These are phyloP conservation scores for Salvia sclarea DNA, from an alignment of 305 asterid species.

Conservation along the genomic window DNA sequence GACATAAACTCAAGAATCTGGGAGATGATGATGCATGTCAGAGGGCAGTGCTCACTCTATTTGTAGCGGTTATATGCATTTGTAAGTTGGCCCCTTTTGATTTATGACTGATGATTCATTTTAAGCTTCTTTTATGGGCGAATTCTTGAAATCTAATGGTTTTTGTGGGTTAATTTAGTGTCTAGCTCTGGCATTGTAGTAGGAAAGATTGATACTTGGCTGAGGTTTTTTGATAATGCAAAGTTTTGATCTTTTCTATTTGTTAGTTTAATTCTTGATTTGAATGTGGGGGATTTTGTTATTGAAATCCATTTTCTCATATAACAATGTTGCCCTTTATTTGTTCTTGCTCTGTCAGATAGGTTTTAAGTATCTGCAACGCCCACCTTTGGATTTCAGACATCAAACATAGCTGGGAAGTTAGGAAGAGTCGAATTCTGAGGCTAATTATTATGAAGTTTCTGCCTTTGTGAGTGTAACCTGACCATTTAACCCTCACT, in stretches of 20 bases:
- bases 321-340: neutral
- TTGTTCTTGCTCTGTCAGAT: conserved; percentile 7
- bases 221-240: neutral
- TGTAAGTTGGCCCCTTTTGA: conserved; percentile 23
- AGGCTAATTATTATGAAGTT: neutral
- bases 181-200: neutral
- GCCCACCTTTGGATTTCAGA: conserved; percentile 4
- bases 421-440: neutral
- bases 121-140: neutral
- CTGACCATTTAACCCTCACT: neutral
- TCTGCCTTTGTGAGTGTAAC: conserved; percentile 21
- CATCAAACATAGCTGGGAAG: neutral
- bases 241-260: neutral
- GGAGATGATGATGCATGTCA: neutral
- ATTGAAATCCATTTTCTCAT: neutral
- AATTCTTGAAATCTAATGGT: neutral
- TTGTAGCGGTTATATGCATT: conserved; percentile 11
- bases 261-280: neutral
- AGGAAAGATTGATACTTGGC: conserved; percentile 2
- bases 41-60: conserved; percentile 7
- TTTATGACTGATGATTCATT: conserved; percentile 12
- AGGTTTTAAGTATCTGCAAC: neutral
- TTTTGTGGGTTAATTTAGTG: neutral
- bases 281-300: neutral
- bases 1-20: conserved; percentile 8